Evolutionary conservation across 2,329 filamentous ascomycete genomes (phyloP).

Genomic region (Fusarium citri): DNA sequence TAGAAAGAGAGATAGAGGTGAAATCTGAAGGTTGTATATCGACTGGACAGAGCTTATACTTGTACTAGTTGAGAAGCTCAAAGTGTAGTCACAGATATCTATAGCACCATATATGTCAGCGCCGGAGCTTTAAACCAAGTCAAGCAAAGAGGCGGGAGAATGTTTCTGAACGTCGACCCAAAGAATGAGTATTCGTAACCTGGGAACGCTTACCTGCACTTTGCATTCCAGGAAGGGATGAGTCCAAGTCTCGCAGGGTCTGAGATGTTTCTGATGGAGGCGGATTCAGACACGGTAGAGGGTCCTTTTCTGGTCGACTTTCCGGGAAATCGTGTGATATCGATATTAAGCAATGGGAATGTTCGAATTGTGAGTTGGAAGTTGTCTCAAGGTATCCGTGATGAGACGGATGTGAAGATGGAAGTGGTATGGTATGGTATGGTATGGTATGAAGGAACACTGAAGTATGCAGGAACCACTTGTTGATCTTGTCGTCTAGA

Average conservation of each 20-base stretch:
- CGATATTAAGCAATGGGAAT: not conserved
- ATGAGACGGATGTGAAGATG: not conserved
- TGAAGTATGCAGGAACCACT: constrained; percentile 14
- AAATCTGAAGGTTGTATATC: constrained; percentile 4
- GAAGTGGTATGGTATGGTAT: not conserved
- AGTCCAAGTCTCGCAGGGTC: constrained; percentile 34
- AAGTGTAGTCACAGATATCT: constrained; percentile 46
- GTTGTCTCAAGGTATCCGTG: constrained; percentile 12
- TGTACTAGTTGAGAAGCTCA: constrained; percentile 35
- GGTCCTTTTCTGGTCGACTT: constrained; percentile 21
- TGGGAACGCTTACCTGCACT: constrained; percentile 45
- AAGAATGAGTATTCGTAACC: constrained; percentile 22
- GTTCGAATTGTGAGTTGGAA: constrained; percentile 2
- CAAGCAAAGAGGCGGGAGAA: constrained; percentile 20
- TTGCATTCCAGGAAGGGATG: constrained; percentile 44
- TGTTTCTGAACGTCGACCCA: constrained; percentile 9
- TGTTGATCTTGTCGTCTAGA: constrained; percentile 14
- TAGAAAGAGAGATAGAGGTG: not conserved
- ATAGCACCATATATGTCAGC: constrained; percentile 35
- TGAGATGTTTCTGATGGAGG: constrained; percentile 36
- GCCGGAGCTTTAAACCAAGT: constrained; percentile 6
- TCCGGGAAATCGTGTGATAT: constrained; percentile 13
- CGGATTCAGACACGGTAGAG: constrained; percentile 15
- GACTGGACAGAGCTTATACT: constrained; percentile 23
- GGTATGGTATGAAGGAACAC: constrained; percentile 8